Percentiles rank a stretch among this genome's conserved stretches.
Evolutionary conservation across 306 rosid species (phyloP).

Genomic region (Rosa lucieae): DNA sequence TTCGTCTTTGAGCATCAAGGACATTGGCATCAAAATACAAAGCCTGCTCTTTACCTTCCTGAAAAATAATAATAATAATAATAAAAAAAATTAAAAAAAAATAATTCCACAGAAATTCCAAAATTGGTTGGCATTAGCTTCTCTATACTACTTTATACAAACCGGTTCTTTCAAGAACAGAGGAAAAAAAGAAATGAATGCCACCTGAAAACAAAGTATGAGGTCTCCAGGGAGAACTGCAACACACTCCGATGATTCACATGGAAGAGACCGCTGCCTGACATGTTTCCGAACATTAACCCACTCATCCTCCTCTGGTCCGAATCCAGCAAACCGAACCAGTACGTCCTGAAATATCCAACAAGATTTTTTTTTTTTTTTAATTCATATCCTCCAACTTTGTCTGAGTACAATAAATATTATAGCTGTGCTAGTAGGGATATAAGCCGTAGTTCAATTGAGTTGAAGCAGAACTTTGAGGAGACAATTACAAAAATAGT

Average conservation of each 20-base stretch:
- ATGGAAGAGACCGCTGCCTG: constrained; percentile 92
- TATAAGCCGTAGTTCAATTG: neutral
- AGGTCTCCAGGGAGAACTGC: constrained; percentile 98
- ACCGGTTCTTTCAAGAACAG: constrained; percentile 16
- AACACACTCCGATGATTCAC: constrained; percentile 97
- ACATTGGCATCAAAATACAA: constrained; percentile 98
- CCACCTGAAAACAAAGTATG: constrained; percentile 95
- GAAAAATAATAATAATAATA: constrained; percentile 6
- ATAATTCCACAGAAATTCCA: constrained; percentile 5
- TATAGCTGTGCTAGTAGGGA: neutral
- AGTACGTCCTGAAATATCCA: constrained; percentile 74
- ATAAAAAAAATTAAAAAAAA: too few relatives aligned
- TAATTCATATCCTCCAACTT: neutral
- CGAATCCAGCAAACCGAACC: constrained; percentile 91
- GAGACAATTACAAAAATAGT: neutral
- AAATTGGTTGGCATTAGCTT: constrained; percentile 18
- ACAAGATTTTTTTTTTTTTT: constrained; percentile 7
- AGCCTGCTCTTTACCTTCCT: constrained; percentile 99
- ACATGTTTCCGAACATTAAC: constrained; percentile 74
- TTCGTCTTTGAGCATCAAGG: constrained; percentile 95
- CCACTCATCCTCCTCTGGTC: constrained; percentile 99
- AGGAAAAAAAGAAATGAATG: constrained; percentile 13
- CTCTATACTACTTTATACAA: neutral
- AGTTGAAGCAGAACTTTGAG: neutral
- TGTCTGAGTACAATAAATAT: constrained; percentile 2